A percentile compares a stretch with the other conserved stretches of the same genome.
Conservation (phyloP, 2,329 filamentous ascomycete genomes). For the Ophiocordyceps robertsii region DNA sequence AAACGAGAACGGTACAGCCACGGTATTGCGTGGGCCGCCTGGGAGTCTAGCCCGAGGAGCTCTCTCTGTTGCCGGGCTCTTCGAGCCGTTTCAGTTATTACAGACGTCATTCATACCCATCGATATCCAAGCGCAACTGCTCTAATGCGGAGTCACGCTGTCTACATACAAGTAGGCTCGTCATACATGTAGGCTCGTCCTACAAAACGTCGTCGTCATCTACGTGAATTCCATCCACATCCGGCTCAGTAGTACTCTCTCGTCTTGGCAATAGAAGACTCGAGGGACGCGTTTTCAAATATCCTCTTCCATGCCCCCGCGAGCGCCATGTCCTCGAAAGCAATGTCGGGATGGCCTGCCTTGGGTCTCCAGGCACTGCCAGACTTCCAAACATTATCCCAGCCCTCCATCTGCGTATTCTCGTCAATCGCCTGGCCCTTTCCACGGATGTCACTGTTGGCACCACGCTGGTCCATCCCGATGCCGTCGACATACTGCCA, state of each 20-base stretch:
- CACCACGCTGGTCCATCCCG: constrained; percentile 8
- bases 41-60: too few species aligned
- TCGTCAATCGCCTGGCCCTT: constrained; percentile 2
- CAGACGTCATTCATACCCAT: too few species aligned
- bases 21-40: too few species aligned
- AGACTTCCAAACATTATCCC: neutral
- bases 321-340: neutral
- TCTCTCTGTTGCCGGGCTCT: too few species aligned
- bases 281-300: neutral
- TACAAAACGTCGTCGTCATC: too few species aligned
- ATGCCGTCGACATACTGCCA: constrained; percentile 11
- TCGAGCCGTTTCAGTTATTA: too few species aligned
- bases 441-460: constrained; percentile 9
- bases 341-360: neutral
- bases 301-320: neutral
- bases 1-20: too few species aligned
- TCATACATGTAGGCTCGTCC: too few species aligned
- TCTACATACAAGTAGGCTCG: too few species aligned
- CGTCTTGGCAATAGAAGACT: neutral
- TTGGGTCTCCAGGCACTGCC: neutral
- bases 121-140: too few species aligned
- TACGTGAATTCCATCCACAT: too few species aligned
- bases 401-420: constrained; percentile 1
- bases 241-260: neutral
- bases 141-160: too few species aligned